Conservation (phyloP, 208 protist genomes). For the Leishmania amazonensis region DNA sequence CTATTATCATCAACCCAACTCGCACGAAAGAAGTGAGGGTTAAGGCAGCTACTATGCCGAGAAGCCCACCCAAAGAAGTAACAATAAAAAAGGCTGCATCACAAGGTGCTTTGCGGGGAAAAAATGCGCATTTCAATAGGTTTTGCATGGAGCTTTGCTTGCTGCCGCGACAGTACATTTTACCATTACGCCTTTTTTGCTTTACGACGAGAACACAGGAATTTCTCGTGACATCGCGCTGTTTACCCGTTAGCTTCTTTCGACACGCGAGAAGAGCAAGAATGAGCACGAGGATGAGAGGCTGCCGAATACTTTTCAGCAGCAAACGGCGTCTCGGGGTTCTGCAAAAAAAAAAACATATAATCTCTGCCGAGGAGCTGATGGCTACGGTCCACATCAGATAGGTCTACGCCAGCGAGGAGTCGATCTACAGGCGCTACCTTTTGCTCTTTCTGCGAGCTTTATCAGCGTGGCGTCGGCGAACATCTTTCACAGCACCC, state of each 20-base stretch:
- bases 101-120: neutral
- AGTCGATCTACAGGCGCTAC: neutral
- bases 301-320: neutral
- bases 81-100: neutral
- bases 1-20: neutral
- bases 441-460: constrained; percentile 31
- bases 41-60: neutral
- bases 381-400: neutral
- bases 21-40: neutral
- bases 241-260: neutral
- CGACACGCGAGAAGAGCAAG: neutral
- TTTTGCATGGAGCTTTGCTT: too few species aligned
- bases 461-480: constrained; percentile 54
- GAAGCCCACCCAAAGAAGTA: neutral
- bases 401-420: neutral
- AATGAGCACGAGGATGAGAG: neutral
- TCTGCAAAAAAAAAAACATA: neutral
- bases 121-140: too few species aligned
- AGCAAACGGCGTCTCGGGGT: neutral
- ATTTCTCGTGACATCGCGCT: neutral
- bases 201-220: neutral
- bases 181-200: neutral
- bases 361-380: neutral
- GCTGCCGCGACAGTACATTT: neutral
- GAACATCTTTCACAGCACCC: constrained; percentile 65